Conservation (phyloP, 176 grass and related monocot genomes). For the Bonia amplexicaulis region DNA sequence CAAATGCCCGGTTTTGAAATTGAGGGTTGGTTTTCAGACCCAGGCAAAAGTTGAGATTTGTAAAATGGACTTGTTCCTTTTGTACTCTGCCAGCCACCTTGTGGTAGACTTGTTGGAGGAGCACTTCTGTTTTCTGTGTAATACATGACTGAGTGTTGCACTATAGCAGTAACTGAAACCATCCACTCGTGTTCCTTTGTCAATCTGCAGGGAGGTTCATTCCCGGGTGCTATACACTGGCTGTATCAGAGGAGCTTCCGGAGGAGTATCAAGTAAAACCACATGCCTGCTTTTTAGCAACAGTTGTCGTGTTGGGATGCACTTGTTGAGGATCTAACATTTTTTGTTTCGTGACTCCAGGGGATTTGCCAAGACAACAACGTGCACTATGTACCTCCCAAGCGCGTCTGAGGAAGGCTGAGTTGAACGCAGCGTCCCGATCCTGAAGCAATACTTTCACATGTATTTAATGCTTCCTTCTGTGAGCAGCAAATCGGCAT, state of each 20-base stretch:
- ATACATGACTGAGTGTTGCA: background rate
- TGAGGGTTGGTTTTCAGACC: too few relatives aligned
- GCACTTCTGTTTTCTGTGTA: background rate
- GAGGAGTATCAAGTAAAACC: conserved; percentile 83
- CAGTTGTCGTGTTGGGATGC: background rate
- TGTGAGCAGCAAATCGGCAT: background rate
- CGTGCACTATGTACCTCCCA: conserved; percentile 75
- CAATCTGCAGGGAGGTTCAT: conserved; percentile 72
- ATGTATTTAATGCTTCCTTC: background rate
- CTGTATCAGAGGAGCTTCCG: conserved; percentile 85
- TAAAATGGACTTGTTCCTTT: background rate
- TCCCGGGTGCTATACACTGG: conserved; percentile 94
- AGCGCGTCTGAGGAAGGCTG: conserved; percentile 41
- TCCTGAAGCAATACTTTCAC: background rate
- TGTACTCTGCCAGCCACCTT: background rate
- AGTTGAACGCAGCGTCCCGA: background rate
- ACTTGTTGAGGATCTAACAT: background rate
- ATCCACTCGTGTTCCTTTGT: background rate
- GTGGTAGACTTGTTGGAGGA: background rate
- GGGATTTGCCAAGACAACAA: conserved; percentile 77
- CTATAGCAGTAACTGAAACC: background rate
- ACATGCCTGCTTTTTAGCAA: background rate
- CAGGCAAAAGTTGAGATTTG: too few relatives aligned
- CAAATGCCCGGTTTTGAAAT: too few relatives aligned
- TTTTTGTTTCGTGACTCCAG: conserved; percentile 30